phyloP scores from a whole-genome alignment of 345 rosid genomes.

The Crucihimalaya himalaica region DNA sequence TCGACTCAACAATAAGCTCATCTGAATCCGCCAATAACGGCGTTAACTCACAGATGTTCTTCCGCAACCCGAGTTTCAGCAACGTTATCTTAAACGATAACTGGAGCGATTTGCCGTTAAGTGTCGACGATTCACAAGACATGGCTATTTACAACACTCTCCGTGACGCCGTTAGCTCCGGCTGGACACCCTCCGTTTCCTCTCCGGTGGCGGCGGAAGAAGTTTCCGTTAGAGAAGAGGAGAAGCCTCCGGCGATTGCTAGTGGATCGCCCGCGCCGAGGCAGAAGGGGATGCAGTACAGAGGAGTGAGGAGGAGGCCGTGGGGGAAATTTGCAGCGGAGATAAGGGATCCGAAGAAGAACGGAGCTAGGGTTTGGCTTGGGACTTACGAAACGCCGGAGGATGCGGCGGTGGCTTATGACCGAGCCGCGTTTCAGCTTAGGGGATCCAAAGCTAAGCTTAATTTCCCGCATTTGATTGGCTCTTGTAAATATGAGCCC shows the following conservation, averaged over 20 bases:
- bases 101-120: slow-evolving; percentile 56
- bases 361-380: slow-evolving; percentile 68
- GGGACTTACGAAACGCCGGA: slow-evolving; percentile 68
- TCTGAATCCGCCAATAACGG: slow-evolving; percentile 19
- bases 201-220: not conserved
- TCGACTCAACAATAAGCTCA: slow-evolving; percentile 11
- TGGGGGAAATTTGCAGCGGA: slow-evolving; percentile 81
- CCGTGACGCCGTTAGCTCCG: slow-evolving; percentile 51
- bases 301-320: slow-evolving; percentile 55
- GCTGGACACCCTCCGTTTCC: slow-evolving; percentile 49
- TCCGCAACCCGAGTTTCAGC: slow-evolving; percentile 40
- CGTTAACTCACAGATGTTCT: slow-evolving; percentile 20
- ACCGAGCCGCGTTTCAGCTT: slow-evolving; percentile 57
- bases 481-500: slow-evolving; percentile 43
- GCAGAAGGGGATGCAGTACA: slow-evolving; percentile 45
- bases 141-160: slow-evolving; percentile 58
- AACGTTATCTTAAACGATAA: slow-evolving; percentile 43
- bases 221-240: not conserved
- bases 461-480: slow-evolving; percentile 61
- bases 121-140: slow-evolving; percentile 60
- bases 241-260: slow-evolving; percentile 3
- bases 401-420: slow-evolving; percentile 69
- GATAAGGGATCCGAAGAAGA: slow-evolving; percentile 66
- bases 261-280: slow-evolving; percentile 20
- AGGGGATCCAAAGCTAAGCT: slow-evolving; percentile 60